A percentile compares a stretch with the other conserved stretches of the same genome.
phyloP scores from a whole-genome alignment of 208 protist species.

The Jaenimonas drosophilae region DNA sequence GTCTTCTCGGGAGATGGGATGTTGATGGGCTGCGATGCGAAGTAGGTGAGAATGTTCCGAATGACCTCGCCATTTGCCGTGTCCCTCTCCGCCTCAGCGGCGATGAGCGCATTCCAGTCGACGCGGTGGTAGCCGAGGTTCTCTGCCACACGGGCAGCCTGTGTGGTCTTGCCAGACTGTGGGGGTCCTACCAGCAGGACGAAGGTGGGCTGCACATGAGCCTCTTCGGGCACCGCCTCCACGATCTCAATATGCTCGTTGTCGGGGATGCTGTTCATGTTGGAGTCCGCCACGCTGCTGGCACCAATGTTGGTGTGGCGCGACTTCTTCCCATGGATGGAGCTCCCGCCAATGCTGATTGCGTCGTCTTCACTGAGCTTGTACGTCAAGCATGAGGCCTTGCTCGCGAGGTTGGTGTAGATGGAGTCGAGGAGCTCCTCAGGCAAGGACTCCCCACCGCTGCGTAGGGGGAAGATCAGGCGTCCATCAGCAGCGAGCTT shows the following conservation, averaged over 20 bases:
- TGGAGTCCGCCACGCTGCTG: background rate
- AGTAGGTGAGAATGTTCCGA: slow-evolving; percentile 33
- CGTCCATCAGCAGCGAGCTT: slow-evolving; percentile 11
- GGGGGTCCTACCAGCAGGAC: slow-evolving; percentile 77
- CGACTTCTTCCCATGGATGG: slow-evolving; percentile 1
- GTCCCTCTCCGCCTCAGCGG: slow-evolving; percentile 50
- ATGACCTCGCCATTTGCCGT: slow-evolving; percentile 60
- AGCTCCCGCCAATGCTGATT: background rate
- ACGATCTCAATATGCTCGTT: too few species aligned
- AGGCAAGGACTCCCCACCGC: slow-evolving; percentile 51
- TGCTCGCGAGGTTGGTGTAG: slow-evolving; percentile 25
- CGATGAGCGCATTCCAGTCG: slow-evolving; percentile 43
- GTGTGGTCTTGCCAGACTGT: slow-evolving; percentile 58
- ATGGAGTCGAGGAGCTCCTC: slow-evolving; percentile 55
- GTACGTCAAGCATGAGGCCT: slow-evolving; percentile 13
- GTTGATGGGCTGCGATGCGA: slow-evolving; percentile 2
- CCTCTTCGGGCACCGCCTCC: background rate
- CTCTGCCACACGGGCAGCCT: slow-evolving; percentile 27
- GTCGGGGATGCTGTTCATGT: too few species aligned
- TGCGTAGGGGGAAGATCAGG: slow-evolving; percentile 57
- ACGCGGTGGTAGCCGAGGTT: slow-evolving; percentile 14
- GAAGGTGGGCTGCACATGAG: slow-evolving; percentile 9
- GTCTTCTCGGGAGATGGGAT: background rate
- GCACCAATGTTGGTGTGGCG: background rate
- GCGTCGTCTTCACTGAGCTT: slow-evolving; percentile 1